These are phyloP conservation scores for Pyracantha coccinea DNA, from an alignment of 331 rosid species.

Conservation along the genomic window DNA sequence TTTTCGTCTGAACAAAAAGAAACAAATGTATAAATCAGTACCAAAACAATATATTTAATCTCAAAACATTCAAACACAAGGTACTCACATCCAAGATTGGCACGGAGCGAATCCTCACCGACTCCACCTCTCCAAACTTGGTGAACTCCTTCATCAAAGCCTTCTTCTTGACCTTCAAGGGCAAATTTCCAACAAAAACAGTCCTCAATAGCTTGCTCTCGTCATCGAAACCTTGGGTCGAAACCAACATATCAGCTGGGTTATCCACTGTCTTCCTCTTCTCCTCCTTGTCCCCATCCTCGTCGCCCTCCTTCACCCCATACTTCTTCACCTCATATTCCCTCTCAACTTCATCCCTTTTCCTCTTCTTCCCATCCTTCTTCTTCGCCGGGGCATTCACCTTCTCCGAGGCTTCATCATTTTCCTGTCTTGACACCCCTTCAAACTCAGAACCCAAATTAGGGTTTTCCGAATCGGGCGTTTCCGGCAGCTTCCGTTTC, in stretches of 20 bases:
- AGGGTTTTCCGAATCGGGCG: constrained; percentile 3
- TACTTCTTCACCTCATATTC: constrained; percentile 73
- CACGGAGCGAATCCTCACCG: constrained; percentile 93
- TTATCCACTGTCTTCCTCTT: constrained; percentile 67
- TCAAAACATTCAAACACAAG: not conserved
- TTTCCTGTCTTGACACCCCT: not conserved
- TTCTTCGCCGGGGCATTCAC: not conserved
- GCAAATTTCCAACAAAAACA: constrained; percentile 88
- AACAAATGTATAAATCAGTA: not conserved
- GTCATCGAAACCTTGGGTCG: constrained; percentile 79
- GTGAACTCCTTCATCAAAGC: constrained; percentile 57
- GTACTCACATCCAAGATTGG: constrained; percentile 74
- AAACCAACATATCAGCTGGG: constrained; percentile 61
- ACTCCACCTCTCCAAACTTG: constrained; percentile 86
- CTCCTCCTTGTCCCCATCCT: constrained; percentile 19
- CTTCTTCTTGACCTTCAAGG: constrained; percentile 71
- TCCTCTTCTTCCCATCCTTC: constrained; percentile 54
- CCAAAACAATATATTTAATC: not conserved
- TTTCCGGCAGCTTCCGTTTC: constrained; percentile 18
- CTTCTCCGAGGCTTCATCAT: not conserved
- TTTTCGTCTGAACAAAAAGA: constrained; percentile 54
- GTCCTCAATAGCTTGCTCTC: constrained; percentile 85
- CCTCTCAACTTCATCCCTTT: constrained; percentile 78
- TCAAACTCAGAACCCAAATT: not conserved
- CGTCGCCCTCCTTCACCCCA: constrained; percentile 29